Conservation (phyloP, 352 stramenopile species). For the Blastocystis sp. region DNA sequence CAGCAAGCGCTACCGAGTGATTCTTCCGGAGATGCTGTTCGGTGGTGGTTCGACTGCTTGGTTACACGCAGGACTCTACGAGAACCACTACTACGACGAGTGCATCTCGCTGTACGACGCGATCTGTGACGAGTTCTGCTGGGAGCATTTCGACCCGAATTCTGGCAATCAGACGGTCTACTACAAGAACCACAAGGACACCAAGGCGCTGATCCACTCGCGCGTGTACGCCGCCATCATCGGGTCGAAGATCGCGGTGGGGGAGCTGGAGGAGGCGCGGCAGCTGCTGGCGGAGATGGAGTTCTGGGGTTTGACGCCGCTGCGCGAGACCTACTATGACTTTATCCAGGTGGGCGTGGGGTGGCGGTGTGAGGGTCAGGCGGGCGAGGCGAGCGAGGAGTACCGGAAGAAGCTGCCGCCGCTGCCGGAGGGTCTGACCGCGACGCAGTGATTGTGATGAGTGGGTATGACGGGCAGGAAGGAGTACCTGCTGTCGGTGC, state of each 20-base stretch:
- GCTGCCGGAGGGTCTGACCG: background rate
- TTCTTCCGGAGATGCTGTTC: conserved; percentile 53
- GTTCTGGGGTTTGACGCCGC: background rate
- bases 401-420: background rate
- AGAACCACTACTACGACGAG: conserved; percentile 26
- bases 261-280: background rate
- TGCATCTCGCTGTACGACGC: conserved; percentile 27
- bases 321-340: conserved; percentile 56
- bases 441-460: background rate
- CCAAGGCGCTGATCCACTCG: conserved; percentile 40
- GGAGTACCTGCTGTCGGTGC: conserved; percentile 15
- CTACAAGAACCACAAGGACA: conserved; percentile 8
- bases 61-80: conserved; percentile 10
- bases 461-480: background rate
- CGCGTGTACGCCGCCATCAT: conserved; percentile 53
- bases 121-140: conserved; percentile 15
- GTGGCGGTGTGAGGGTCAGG: background rate
- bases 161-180: background rate
- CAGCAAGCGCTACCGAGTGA: conserved; percentile 14
- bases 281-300: conserved; percentile 10
- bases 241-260: conserved; percentile 27
- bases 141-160: conserved; percentile 24
- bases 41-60: background rate
- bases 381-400: conserved; percentile 1
- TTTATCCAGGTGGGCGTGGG: conserved; percentile 14